Conservation (phyloP, 2,329 filamentous ascomycete species). For the Chrysosporium keratinophilum region DNA sequence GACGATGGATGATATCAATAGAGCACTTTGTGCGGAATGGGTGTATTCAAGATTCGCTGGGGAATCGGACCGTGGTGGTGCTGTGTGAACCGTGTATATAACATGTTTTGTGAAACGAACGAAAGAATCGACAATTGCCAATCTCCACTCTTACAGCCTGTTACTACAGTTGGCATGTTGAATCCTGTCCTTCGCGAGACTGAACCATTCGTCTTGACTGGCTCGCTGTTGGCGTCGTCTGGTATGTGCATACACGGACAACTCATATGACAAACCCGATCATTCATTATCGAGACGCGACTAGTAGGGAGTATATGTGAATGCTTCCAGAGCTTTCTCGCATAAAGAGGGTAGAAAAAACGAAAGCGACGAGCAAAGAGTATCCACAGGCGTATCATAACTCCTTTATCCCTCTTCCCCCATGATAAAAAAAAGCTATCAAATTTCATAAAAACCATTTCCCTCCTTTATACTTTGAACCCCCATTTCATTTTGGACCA, state of each 20-base stretch:
- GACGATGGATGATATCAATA: too few species aligned
- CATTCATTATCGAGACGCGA: too few species aligned
- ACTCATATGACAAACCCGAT: too few species aligned
- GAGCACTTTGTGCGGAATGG: background rate
- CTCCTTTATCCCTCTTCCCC: background rate
- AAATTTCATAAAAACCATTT: slow-evolving; percentile 2
- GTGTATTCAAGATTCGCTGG: background rate
- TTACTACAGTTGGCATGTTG: background rate
- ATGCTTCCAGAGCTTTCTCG: too few species aligned
- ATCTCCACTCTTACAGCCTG: background rate
- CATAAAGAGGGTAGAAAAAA: background rate
- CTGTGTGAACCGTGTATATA: slow-evolving; percentile 5
- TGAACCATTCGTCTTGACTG: too few species aligned
- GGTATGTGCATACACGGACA: too few species aligned
- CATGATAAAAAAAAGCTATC: background rate
- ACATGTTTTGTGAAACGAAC: background rate
- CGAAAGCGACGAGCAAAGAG: background rate
- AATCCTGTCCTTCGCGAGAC: background rate
- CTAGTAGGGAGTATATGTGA: too few species aligned
- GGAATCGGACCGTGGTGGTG: background rate
- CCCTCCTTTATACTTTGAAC: background rate
- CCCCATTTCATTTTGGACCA: background rate
- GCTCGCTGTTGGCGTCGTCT: too few species aligned
- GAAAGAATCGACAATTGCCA: background rate
- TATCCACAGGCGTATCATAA: background rate